A percentile compares a stretch with the other conserved stretches of the same genome.
These are phyloP conservation scores for Syzygium malaccense DNA, from an alignment of 441 rosid species.

Conservation along the genomic window DNA sequence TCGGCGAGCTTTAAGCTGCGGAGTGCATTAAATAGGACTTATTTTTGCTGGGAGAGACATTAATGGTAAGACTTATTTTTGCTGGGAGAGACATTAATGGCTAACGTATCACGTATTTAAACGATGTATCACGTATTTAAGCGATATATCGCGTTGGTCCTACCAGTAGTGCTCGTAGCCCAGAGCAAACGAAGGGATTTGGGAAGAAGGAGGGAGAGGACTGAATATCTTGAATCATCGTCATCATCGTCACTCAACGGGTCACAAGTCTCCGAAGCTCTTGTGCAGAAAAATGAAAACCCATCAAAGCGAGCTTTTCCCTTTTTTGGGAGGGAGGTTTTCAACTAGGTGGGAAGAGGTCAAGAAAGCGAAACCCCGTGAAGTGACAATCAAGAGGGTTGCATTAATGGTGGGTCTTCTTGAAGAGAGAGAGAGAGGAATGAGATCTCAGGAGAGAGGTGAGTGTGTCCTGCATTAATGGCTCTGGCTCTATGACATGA, in stretches of 20 bases:
- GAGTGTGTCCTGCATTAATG: background rate
- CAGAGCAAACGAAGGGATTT: background rate
- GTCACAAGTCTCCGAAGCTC: background rate
- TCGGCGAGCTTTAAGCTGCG: slow-evolving; percentile 64
- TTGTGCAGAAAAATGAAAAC: slow-evolving; percentile 16
- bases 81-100: slow-evolving; percentile 14
- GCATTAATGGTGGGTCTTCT: slow-evolving; percentile 38
- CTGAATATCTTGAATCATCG: background rate
- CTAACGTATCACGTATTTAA: background rate
- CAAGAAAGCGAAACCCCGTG: slow-evolving; percentile 5
- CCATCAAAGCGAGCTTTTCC: slow-evolving; percentile 21
- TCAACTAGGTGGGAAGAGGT: slow-evolving; percentile 18
- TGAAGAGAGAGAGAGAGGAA: slow-evolving; percentile 28
- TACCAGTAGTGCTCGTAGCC: background rate
- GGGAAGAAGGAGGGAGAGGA: background rate
- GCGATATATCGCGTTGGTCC: background rate
- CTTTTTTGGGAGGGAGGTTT: slow-evolving; percentile 8
- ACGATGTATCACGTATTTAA: background rate
- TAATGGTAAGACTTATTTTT: background rate
- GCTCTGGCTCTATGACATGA: background rate
- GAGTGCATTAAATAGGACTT: background rate
- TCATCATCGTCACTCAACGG: slow-evolving; percentile 3
- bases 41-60: slow-evolving; percentile 11
- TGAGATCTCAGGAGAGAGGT: slow-evolving; percentile 8
- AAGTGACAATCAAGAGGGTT: slow-evolving; percentile 12